These are phyloP conservation scores for Helianthus tuberosus DNA, from an alignment of 129 eudicot species.

Conservation along the genomic window DNA sequence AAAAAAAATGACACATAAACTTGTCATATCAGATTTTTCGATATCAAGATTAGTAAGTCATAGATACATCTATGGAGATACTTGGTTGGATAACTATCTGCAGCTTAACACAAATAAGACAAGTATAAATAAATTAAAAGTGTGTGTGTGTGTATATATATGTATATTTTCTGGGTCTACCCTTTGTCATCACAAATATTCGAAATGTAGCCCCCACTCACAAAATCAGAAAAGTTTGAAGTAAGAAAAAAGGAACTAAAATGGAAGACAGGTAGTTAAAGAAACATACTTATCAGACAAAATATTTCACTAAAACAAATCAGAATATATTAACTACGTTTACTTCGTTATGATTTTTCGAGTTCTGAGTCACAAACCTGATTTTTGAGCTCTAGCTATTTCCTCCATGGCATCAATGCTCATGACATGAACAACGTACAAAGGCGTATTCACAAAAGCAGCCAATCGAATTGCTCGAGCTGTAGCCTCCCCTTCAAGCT, in stretches of 20 bases:
- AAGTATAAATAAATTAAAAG: background rate
- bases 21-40: background rate
- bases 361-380: constrained; percentile 56
- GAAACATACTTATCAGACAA: background rate
- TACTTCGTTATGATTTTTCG: background rate
- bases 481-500: constrained; percentile 99
- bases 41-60: background rate
- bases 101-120: background rate
- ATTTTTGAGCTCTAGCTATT: constrained; percentile 87
- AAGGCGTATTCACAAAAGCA: constrained; percentile 91
- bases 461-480: constrained; percentile 96
- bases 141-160: background rate
- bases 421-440: constrained; percentile 98
- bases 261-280: constrained; percentile 6
- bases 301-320: background rate
- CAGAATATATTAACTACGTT: background rate
- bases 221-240: background rate
- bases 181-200: background rate
- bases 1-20: background rate
- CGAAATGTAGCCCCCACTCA: background rate
- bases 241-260: background rate
- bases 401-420: constrained; percentile 99
- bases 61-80: background rate
- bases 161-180: background rate
- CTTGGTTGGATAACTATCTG: background rate